A percentile compares a stretch with the other conserved stretches of the same genome.
Conservation (phyloP, 2,329 filamentous ascomycete species). For the Leptographium wingfieldii region DNA sequence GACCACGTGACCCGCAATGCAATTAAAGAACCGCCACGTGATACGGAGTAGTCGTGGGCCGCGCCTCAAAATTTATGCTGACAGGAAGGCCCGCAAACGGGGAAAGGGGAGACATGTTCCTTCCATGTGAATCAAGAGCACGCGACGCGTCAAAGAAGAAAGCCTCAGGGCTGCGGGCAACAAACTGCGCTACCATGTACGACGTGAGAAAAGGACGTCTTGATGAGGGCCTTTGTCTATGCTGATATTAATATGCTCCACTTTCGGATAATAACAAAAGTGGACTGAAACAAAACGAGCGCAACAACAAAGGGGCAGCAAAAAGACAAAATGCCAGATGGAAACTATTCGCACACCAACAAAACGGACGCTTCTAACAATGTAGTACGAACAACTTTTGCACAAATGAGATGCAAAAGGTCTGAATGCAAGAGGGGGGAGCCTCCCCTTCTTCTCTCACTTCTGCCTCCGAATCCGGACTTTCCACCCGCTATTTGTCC, state of each 20-base stretch:
- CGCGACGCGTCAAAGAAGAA: background rate
- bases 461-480: background rate
- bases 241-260: background rate
- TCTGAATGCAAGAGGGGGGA: background rate
- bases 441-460: background rate
- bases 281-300: background rate
- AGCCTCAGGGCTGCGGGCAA: background rate
- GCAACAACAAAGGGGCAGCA: background rate
- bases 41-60: no score
- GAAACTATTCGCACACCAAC: background rate
- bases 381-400: background rate
- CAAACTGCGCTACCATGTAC: no score
- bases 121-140: background rate
- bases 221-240: background rate
- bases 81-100: background rate
- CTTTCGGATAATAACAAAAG: background rate
- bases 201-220: no score
- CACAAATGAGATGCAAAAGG: background rate
- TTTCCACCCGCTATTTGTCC: background rate
- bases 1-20: no score
- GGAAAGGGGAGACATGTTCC: background rate
- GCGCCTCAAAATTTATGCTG: no score
- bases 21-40: no score
- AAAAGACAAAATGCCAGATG: background rate
- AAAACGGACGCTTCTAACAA: background rate